Base-by-base conservation (phyloP, 352 stramenopile species). In the Globisporangium paddicum region DNA sequence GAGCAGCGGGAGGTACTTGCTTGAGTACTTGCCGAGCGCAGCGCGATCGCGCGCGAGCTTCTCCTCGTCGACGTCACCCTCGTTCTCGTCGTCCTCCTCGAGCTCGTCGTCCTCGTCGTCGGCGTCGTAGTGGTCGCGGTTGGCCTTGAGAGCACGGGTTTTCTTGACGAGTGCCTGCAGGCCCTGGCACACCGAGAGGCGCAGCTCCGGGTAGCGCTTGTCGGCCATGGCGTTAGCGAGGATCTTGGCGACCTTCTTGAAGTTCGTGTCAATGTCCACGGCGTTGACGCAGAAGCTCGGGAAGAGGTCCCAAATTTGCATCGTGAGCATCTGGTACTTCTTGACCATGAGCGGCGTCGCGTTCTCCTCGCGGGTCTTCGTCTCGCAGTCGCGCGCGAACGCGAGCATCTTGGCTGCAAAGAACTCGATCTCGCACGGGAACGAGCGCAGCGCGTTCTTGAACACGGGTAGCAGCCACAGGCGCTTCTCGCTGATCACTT, bases 161-260 rank as follows among this genome's bases (percentile, higher is more conserved):
- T 71, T 73, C 67, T 92, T 94, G 30, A 95, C 78, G 8, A 95
- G 72, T 5, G 72, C 77, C 56, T 92, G 81, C 11, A 95, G 80
- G 64, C 86, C 86, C 61, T 93, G 84, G 62, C 86, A 95, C n/a
- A 95, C 82, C 28, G 81, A 72, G 37, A 92, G 74, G 18, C 84
- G 86, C 50, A 95, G 68, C 60, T 93, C 82, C 2, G 86, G 86
- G 65, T 90, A 94, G 28, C 86, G 83, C 70, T 93, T 81, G 68
- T 95, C 86, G 30, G 77, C 77, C 82, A 95, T 93, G 37, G 86
- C 86, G 49, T 91, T 95, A 14, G 84, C 83, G 9, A 95, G 71
- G 38, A 89, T 63, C 79, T 95, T 95, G 46, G 86, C 86, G 41
- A 95, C 75, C 63, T 81, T 89, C 75, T 93, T 93, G 60, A 95